Evolutionary conservation across 192 early-diverging fungal genomes (phyloP).

Genomic region (Linnemannia exigua): DNA sequence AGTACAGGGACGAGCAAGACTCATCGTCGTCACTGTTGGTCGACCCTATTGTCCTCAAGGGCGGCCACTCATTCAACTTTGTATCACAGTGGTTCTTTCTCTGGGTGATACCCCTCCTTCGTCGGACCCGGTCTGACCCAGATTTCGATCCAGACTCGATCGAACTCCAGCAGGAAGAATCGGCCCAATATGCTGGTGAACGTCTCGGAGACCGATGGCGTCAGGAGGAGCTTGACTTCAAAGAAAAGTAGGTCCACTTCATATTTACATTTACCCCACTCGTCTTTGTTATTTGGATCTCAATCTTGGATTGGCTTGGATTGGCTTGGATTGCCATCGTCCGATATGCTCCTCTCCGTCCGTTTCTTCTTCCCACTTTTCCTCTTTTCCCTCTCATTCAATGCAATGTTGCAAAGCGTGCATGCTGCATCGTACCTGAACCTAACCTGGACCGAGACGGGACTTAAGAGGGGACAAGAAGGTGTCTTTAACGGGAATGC

Average conservation of each 20-base stretch:
- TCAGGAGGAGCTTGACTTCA: slow-evolving; percentile 55
- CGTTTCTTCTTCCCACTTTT: neutral
- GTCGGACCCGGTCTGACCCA: slow-evolving; percentile 36
- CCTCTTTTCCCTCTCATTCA: neutral
- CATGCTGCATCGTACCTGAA: neutral
- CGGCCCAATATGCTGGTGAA: slow-evolving; percentile 67
- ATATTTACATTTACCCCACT: neutral
- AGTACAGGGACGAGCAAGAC: slow-evolving; percentile 7
- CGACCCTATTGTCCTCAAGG: slow-evolving; percentile 35
- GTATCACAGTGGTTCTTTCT: slow-evolving; percentile 72
- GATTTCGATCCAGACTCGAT: slow-evolving; percentile 65
- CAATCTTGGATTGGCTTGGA: neutral
- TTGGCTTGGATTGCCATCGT: neutral
- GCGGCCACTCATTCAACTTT: slow-evolving; percentile 60
- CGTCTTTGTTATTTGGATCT: neutral
- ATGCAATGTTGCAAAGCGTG: neutral
- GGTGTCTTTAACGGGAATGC: neutral
- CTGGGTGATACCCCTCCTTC: slow-evolving; percentile 73
- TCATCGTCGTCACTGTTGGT: slow-evolving; percentile 14
- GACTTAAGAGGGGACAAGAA: neutral
- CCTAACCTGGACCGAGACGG: neutral
- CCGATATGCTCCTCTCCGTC: neutral
- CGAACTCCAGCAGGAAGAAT: slow-evolving; percentile 67
- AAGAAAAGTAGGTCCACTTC: slow-evolving; percentile 57
- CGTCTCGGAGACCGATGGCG: slow-evolving; percentile 63